These are phyloP conservation scores for Angomonas ambiguus DNA, from an alignment of 208 protist genomes.

Conservation along the genomic window DNA sequence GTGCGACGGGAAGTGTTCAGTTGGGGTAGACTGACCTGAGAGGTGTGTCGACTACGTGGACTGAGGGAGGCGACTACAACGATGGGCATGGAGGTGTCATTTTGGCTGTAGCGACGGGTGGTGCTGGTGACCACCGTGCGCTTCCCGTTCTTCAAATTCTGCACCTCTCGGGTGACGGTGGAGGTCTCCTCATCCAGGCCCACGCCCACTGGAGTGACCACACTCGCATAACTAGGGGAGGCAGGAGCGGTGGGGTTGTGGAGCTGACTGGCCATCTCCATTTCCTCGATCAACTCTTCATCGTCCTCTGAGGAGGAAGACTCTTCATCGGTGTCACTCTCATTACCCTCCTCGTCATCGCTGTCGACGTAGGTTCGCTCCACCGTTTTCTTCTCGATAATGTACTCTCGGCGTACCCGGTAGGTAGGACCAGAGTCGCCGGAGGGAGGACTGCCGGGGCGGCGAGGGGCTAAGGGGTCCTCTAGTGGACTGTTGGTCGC, in stretches of 20 bases:
- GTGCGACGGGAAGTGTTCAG: neutral
- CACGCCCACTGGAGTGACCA: too few relatives aligned
- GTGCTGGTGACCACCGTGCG: conserved; percentile 14
- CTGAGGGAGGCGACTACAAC: neutral
- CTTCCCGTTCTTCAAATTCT: conserved; percentile 18
- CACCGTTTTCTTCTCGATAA: conserved; percentile 19
- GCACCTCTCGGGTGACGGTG: conserved; percentile 11
- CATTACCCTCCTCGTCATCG: conserved; percentile 11
- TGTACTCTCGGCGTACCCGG: conserved; percentile 20
- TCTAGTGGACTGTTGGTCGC: neutral
- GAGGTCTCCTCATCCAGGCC: conserved; percentile 12
- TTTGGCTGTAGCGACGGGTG: conserved; percentile 11
- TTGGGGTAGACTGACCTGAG: neutral
- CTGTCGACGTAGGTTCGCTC: conserved; percentile 13
- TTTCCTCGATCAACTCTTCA: conserved; percentile 11
- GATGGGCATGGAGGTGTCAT: conserved; percentile 7
- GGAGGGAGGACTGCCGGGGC: neutral
- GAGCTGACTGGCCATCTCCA: conserved; percentile 4
- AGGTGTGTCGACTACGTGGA: neutral
- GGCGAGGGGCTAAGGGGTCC: neutral
- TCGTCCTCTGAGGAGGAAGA: conserved; percentile 3
- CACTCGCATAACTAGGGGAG: too few relatives aligned
- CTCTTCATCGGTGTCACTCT: neutral
- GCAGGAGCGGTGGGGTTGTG: neutral
- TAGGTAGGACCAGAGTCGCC: conserved; percentile 9